Percentiles rank a stretch among this genome's conserved stretches.
Evolutionary conservation across 2,329 filamentous ascomycete genomes (phyloP).

Genomic region (Hypoxylon sp.): DNA sequence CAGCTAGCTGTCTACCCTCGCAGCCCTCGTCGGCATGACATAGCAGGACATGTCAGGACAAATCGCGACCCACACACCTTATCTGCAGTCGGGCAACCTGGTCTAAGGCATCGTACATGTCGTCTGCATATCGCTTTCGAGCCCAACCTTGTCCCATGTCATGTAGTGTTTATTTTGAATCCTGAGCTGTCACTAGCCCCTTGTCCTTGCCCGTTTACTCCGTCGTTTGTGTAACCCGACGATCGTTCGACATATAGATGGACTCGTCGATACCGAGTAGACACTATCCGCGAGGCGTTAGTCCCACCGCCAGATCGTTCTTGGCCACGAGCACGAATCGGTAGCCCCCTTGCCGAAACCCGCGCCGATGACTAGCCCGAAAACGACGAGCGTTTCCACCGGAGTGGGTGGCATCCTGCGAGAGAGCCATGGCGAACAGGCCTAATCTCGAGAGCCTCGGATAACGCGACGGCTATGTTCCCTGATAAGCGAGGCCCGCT

Average conservation of each 20-base stretch:
- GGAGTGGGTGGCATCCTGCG: constrained; percentile 53
- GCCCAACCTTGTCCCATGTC: constrained; percentile 22
- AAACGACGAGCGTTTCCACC: constrained; percentile 53
- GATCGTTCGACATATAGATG: constrained; percentile 9
- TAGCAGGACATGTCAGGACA: background rate
- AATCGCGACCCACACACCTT: constrained; percentile 16
- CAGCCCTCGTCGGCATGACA: background rate
- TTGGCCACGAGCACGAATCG: constrained; percentile 49
- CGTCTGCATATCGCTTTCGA: constrained; percentile 19
- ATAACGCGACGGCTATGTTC: constrained; percentile 33
- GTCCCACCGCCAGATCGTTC: constrained; percentile 55
- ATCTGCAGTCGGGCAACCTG: constrained; percentile 18
- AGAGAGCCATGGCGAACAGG: constrained; percentile 50
- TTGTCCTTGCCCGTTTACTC: background rate
- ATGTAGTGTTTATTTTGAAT: constrained; percentile 14
- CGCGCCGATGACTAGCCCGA: constrained; percentile 54
- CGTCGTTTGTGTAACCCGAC: background rate
- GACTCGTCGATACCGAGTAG: constrained; percentile 47
- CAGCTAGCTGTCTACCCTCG: too few species aligned
- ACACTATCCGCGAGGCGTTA: constrained; percentile 52
- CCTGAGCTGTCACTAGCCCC: constrained; percentile 1
- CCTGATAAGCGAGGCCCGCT: constrained; percentile 41
- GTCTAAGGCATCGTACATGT: constrained; percentile 17
- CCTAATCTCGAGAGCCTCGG: constrained; percentile 49
- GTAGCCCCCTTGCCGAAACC: constrained; percentile 50